Percentiles rank a stretch among this genome's conserved stretches.
Evolutionary conservation across 2,329 filamentous ascomycete genomes (phyloP).

Genomic region (Salinomyces thailandicus): DNA sequence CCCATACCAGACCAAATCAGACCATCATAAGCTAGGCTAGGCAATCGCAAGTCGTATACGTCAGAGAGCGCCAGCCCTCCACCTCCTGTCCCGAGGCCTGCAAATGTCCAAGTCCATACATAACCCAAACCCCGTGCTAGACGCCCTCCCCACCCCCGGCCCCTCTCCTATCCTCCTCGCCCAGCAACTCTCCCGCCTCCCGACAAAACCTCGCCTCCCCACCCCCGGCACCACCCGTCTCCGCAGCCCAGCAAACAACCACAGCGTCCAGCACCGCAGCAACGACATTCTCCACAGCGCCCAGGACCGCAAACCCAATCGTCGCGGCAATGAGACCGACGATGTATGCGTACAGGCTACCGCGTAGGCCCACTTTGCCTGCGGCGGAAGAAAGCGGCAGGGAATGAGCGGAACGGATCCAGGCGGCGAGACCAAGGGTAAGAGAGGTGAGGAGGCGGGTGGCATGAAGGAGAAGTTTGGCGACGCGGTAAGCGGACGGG

Average conservation of each 20-base stretch:
- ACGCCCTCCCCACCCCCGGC: neutral
- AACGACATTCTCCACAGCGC: constrained; percentile 30
- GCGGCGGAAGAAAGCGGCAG: constrained; percentile 50
- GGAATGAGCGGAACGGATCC: constrained; percentile 83
- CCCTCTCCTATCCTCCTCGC: constrained; percentile 38
- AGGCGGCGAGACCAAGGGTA: constrained; percentile 85
- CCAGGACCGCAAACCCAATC: constrained; percentile 88
- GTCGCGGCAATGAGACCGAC: constrained; percentile 86
- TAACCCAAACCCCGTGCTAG: too few species aligned
- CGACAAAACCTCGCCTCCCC: constrained; percentile 72
- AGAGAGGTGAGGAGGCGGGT: constrained; percentile 86
- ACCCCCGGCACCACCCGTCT: constrained; percentile 52
- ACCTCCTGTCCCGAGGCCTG: too few species aligned
- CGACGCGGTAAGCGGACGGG: constrained; percentile 68
- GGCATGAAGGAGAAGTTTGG: constrained; percentile 83
- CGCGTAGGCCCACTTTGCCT: constrained; percentile 30
- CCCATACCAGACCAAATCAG: too few species aligned
- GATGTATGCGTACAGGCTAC: constrained; percentile 88
- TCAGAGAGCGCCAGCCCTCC: too few species aligned
- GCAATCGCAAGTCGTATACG: too few species aligned
- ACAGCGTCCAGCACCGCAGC: constrained; percentile 40
- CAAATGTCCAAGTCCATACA: too few species aligned
- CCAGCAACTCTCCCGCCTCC: constrained; percentile 82
- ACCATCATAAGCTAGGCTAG: too few species aligned
- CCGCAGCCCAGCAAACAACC: constrained; percentile 89